Percentiles rank a stretch among this genome's conserved stretches.
Evolutionary conservation across 2,329 filamentous ascomycete genomes (phyloP).

Genomic region (Colletotrichum euphorbiae): DNA sequence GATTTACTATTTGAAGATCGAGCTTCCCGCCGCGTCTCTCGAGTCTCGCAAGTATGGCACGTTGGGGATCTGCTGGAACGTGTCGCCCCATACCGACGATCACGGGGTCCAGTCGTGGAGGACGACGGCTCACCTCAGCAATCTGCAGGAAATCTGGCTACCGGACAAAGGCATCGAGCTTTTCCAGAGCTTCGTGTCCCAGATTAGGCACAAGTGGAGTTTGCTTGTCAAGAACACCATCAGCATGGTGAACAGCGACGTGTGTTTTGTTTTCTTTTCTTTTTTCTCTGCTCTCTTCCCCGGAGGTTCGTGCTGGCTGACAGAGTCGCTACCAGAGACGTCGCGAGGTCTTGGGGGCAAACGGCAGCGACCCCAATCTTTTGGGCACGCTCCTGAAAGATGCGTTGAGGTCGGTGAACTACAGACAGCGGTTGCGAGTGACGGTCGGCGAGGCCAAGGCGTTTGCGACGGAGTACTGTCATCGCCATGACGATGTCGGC

Average conservation of each 20-base stretch:
- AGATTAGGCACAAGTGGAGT: background rate
- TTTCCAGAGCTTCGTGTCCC: background rate
- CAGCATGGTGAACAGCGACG: background rate
- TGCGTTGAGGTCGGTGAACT: background rate
- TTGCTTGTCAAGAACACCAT: background rate
- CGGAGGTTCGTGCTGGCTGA: too few relatives aligned
- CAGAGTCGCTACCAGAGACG: background rate
- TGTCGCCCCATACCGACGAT: background rate
- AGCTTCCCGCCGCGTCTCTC: background rate
- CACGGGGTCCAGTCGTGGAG: background rate
- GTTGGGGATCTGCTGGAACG: background rate
- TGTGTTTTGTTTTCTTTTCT: background rate
- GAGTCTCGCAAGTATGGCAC: background rate
- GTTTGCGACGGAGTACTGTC: constrained; percentile 5
- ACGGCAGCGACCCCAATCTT: background rate
- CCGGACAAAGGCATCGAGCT: background rate
- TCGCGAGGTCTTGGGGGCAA: background rate
- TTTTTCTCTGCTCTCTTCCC: too few relatives aligned
- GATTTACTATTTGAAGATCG: background rate
- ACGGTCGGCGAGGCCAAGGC: background rate
- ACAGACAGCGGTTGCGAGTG: background rate
- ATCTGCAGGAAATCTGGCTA: background rate
- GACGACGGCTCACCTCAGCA: background rate
- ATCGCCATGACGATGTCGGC: background rate
- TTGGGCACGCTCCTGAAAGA: background rate